A percentile compares a stretch with the other conserved stretches of the same genome.
Conservation (phyloP, 805 yeast genomes). For the Ogataea methylovora region DNA sequence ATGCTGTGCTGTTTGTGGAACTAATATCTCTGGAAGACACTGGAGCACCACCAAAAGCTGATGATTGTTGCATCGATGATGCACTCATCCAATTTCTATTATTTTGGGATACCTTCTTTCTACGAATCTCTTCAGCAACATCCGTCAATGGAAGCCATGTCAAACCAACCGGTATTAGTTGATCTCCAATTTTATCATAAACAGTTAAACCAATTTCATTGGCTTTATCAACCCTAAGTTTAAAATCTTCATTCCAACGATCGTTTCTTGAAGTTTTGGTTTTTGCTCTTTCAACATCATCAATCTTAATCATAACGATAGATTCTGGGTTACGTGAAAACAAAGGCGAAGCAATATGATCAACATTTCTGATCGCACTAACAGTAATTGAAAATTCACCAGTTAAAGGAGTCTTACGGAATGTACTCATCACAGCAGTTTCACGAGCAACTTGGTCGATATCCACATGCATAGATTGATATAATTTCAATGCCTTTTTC, state of each 20-base stretch:
- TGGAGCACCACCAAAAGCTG: not conserved
- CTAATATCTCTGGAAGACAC: conserved; percentile 2
- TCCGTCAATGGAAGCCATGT: conserved; percentile 89
- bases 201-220: conserved; percentile 87
- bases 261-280: conserved; percentile 72
- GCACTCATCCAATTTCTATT: conserved; percentile 88
- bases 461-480: conserved; percentile 79
- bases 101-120: conserved; percentile 74
- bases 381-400: conserved; percentile 75
- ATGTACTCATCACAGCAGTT: conserved; percentile 57
- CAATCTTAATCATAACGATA: conserved; percentile 70
- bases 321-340: conserved; percentile 76
- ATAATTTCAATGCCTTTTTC: conserved; percentile 76
- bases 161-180: conserved; percentile 78
- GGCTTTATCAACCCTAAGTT: conserved; percentile 78
- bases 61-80: conserved; percentile 33
- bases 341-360: conserved; percentile 83
- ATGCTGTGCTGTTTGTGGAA: not conserved
- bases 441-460: conserved; percentile 61
- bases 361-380: conserved; percentile 78
- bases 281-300: conserved; percentile 75
- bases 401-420: conserved; percentile 74
- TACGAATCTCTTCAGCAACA: conserved; percentile 89
- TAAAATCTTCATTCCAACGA: conserved; percentile 78
- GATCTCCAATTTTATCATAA: conserved; percentile 68